phyloP scores from a whole-genome alignment of 208 protist genomes.

The Trypanosoma scelopori region DNA sequence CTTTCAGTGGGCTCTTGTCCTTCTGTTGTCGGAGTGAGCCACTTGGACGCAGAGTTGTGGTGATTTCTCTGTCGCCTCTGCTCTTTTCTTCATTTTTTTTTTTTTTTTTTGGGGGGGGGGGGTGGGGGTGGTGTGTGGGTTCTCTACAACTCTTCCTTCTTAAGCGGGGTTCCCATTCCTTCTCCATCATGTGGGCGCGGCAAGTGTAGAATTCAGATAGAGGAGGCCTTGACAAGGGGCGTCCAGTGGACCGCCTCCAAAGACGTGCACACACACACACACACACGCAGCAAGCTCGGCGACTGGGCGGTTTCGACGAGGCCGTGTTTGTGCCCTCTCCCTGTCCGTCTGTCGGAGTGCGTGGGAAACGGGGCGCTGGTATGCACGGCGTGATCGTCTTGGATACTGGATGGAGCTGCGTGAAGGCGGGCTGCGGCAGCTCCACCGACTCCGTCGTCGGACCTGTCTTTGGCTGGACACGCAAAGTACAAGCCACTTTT shows the following conservation, averaged over 20 bases:
- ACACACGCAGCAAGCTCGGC: neutral
- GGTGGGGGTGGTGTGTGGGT: too few species aligned
- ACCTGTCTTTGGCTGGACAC: conserved; percentile 37
- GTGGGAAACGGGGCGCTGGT: neutral
- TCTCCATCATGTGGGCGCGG: too few species aligned
- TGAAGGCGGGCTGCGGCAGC: conserved; percentile 43
- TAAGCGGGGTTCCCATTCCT: too few species aligned
- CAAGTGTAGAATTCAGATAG: too few species aligned
- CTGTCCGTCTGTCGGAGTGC: conserved; percentile 3
- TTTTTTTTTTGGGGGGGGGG: too few species aligned
- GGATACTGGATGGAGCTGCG: conserved; percentile 48
- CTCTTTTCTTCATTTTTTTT: too few species aligned
- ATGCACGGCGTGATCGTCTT: conserved; percentile 37
- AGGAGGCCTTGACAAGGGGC: too few species aligned
- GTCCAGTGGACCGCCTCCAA: neutral
- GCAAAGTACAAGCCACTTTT: conserved; percentile 45
- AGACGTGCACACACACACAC: neutral
- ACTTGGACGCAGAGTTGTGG: too few species aligned
- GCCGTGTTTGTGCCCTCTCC: neutral
- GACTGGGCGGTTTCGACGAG: neutral
- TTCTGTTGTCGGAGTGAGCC: too few species aligned
- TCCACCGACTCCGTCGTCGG: conserved; percentile 22
- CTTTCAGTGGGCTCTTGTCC: too few species aligned
- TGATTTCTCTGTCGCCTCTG: too few species aligned
- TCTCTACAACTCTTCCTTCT: too few species aligned